These are phyloP conservation scores for Alternaria incomplexa DNA, from an alignment of 2,329 filamentous ascomycete genomes.

Conservation along the genomic window DNA sequence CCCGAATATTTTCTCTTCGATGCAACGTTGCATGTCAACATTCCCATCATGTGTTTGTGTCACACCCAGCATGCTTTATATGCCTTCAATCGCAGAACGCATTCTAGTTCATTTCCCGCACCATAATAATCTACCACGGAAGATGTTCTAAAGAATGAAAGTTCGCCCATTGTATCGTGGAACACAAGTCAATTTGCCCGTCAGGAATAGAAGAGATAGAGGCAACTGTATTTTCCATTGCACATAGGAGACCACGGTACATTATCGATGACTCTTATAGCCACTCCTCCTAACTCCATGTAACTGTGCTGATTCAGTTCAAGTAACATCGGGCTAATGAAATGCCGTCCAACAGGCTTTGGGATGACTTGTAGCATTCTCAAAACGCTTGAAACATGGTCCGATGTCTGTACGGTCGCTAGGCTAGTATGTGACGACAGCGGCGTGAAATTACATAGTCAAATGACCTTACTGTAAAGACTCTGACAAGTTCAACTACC, in stretches of 20 bases:
- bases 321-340: background rate
- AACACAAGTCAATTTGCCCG: fast-evolving
- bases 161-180: background rate
- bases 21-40: background rate
- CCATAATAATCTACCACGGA: background rate
- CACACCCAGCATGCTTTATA: background rate
- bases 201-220: background rate
- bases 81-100: background rate
- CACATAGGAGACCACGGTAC: background rate
- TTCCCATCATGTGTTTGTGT: background rate
- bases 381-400: background rate
- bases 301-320: background rate
- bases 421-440: background rate
- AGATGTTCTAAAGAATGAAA: background rate
- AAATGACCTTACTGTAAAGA: background rate
- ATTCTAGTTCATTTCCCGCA: background rate
- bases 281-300: background rate
- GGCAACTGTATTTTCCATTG: background rate
- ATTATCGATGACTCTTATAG: background rate
- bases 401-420: fast-evolving
- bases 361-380: background rate
- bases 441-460: background rate
- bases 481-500: background rate
- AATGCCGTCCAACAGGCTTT: background rate
- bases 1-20: background rate